A percentile compares a stretch with the other conserved stretches of the same genome.
These are phyloP conservation scores for Primulina tabacum DNA, from an alignment of 257 asterid genomes.

Conservation along the genomic window DNA sequence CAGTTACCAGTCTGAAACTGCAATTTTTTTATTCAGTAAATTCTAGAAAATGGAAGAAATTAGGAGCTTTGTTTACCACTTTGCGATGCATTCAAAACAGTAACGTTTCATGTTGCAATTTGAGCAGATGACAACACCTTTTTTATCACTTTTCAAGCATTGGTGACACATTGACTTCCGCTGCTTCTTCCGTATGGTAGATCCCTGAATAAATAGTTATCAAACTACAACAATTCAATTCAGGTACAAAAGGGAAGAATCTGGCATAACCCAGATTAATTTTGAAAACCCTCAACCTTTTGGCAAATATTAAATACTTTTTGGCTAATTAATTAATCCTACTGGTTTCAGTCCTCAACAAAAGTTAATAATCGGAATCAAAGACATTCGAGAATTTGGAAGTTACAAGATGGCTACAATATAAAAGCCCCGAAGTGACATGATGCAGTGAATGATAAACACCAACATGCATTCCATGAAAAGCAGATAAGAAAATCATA, in stretches of 20 bases:
- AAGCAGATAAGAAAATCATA: too few species aligned
- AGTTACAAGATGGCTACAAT: too few species aligned
- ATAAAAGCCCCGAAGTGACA: too few species aligned
- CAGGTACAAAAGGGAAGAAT: slow-evolving; percentile 19
- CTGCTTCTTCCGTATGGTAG: slow-evolving; percentile 31
- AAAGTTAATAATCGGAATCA: too few species aligned
- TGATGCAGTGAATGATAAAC: too few species aligned
- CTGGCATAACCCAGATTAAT: not conserved
- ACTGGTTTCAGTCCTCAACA: too few species aligned
- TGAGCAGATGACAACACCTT: slow-evolving; percentile 43
- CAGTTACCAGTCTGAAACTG: slow-evolving; percentile 4
- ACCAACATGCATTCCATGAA: too few species aligned
- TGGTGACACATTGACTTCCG: slow-evolving; percentile 55
- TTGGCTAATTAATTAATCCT: too few species aligned
- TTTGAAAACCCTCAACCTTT: too few species aligned
- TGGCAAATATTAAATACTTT: too few species aligned
- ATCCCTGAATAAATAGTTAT: slow-evolving; percentile 38
- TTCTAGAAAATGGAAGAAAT: slow-evolving; percentile 22
- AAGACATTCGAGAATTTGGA: too few species aligned
- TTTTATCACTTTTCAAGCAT: slow-evolving; percentile 43
- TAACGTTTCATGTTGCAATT: slow-evolving; percentile 63
- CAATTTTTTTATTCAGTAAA: slow-evolving; percentile 7
- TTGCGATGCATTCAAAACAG: slow-evolving; percentile 59
- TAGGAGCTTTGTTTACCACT: slow-evolving; percentile 49
- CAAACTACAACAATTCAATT: slow-evolving; percentile 10